These are phyloP conservation scores for Porphyrellus cyaneotinctus DNA, from an alignment of 768 basidiomycete species.

Conservation along the genomic window DNA sequence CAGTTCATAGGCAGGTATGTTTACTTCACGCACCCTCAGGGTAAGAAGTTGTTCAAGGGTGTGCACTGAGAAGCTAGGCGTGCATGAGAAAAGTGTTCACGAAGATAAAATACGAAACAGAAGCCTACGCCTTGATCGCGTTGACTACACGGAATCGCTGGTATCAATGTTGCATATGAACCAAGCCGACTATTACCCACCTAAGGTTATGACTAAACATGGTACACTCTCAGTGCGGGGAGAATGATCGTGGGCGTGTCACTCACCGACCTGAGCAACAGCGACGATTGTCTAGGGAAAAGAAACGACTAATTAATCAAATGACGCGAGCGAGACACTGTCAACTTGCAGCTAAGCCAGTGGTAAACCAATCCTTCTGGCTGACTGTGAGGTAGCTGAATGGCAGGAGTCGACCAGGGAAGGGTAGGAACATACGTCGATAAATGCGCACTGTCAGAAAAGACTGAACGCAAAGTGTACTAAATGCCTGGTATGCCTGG, in stretches of 20 bases:
- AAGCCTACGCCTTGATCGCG: slow-evolving; percentile 33
- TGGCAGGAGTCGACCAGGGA: background rate
- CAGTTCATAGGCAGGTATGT: background rate
- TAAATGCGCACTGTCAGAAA: slow-evolving; percentile 51
- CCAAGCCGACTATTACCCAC: slow-evolving; percentile 22
- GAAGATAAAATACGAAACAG: background rate
- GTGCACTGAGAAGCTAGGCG: slow-evolving; percentile 21
- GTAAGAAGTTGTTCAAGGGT: slow-evolving; percentile 37
- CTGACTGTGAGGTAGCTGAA: slow-evolving; percentile 38
- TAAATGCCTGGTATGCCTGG: too few relatives aligned
- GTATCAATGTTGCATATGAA: slow-evolving; percentile 2
- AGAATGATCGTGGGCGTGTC: background rate
- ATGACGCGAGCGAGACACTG: background rate
- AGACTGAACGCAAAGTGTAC: slow-evolving; percentile 50
- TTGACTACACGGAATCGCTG: slow-evolving; percentile 28
- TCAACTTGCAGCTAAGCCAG: slow-evolving; percentile 28
- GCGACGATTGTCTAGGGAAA: slow-evolving; percentile 26
- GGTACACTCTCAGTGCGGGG: background rate
- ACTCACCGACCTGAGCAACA: slow-evolving; percentile 37
- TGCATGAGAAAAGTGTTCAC: slow-evolving; percentile 5
- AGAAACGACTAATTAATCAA: background rate
- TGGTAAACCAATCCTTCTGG: slow-evolving; percentile 36
- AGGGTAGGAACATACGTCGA: slow-evolving; percentile 29
- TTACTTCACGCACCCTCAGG: slow-evolving; percentile 36
- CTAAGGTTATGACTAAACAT: slow-evolving; percentile 26